Evolutionary conservation across 225 moss, liverwort and hornwort species (phyloP).

Genomic region (Climacium dendroides): DNA sequence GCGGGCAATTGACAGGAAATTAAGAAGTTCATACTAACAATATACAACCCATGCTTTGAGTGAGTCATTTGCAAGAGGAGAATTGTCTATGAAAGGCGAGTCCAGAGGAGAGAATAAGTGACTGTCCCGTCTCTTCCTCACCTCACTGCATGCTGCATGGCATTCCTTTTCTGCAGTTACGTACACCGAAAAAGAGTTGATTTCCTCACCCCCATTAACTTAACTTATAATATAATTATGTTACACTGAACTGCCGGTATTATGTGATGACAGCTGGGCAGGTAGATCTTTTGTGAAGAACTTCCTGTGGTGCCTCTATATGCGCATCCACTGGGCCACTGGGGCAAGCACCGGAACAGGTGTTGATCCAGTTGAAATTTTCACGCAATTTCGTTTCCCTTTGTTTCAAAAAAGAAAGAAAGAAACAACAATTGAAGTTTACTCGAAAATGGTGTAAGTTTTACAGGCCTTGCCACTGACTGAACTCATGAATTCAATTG

Average conservation of each 20-base stretch:
- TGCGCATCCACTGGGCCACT: neutral
- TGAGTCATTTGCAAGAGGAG: neutral
- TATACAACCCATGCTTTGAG: neutral
- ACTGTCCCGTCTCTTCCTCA: neutral
- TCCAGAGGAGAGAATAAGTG: neutral
- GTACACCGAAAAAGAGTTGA: neutral
- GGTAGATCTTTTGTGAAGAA: neutral
- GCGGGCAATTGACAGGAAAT: neutral
- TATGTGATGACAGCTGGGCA: neutral
- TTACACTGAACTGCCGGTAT: neutral
- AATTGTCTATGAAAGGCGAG: neutral
- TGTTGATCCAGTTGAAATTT: neutral
- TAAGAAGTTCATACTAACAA: rapidly evolving
- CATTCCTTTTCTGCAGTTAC: neutral
- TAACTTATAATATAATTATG: neutral
- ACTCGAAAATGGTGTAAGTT: no score
- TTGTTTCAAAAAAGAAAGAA: no score
- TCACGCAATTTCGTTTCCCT: no score
- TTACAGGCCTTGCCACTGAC: neutral
- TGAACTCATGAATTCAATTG: neutral
- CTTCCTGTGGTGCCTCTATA: neutral
- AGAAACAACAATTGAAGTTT: no score
- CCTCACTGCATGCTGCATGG: neutral
- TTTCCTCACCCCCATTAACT: neutral
- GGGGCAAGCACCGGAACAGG: neutral